phyloP scores from a whole-genome alignment of 768 basidiomycete species.

The Sarcodon aspratus region DNA sequence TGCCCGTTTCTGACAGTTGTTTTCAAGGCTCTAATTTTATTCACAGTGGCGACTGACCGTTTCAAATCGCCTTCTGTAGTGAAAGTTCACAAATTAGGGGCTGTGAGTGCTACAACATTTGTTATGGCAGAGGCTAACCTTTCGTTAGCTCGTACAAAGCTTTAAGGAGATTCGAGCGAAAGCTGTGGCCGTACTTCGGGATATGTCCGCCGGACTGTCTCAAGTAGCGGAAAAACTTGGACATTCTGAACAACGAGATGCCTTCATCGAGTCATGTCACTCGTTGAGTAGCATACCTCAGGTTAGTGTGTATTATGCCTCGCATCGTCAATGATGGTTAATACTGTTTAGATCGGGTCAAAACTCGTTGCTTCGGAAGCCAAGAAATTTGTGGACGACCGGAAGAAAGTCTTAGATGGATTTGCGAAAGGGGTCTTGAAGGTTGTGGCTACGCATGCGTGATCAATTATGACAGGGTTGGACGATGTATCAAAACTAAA shows the following conservation, averaged over 20 bases:
- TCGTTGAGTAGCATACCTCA: constrained; percentile 20
- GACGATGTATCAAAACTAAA: background rate
- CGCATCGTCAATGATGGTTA: background rate
- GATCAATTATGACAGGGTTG: background rate
- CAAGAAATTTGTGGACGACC: constrained; percentile 58
- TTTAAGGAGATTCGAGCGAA: constrained; percentile 52
- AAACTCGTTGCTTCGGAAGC: constrained; percentile 15
- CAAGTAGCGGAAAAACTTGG: constrained; percentile 41
- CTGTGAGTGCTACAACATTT: constrained; percentile 29
- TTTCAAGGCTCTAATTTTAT: constrained; percentile 56
- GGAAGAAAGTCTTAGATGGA: constrained; percentile 62
- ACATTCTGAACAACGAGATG: constrained; percentile 38
- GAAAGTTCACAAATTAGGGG: constrained; percentile 64
- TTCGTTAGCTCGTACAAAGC: constrained; percentile 47
- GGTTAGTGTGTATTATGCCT: constrained; percentile 6
- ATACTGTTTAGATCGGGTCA: background rate
- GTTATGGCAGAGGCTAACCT: background rate
- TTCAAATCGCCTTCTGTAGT: constrained; percentile 63
- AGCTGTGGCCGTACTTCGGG: constrained; percentile 39
- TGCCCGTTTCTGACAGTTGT: background rate
- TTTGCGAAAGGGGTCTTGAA: constrained; percentile 59
- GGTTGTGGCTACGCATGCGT: constrained; percentile 27
- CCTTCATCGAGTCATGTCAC: constrained; percentile 39
- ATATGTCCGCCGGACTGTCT: constrained; percentile 42
- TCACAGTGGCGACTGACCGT: constrained; percentile 56